Conservation (phyloP, 2,329 filamentous ascomycete species). For the Diaporthe sp. region DNA sequence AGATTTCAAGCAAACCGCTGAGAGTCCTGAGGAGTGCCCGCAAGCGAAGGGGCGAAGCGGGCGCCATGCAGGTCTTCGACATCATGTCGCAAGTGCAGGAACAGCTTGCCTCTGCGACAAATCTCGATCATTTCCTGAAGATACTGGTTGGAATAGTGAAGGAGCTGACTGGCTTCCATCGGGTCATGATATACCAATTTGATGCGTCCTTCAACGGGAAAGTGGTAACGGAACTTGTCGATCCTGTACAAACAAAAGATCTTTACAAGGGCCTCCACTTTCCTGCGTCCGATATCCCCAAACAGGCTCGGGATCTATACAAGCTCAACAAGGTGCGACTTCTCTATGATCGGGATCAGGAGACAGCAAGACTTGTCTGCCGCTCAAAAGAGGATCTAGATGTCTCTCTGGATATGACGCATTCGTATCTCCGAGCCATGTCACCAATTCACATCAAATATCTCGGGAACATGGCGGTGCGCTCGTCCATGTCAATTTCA, state of each 20-base stretch:
- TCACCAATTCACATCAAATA: conserved; percentile 93
- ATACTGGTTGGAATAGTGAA: conserved; percentile 88
- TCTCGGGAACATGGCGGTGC: conserved; percentile 87
- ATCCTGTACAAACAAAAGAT: conserved; percentile 83
- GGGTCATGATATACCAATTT: conserved; percentile 94
- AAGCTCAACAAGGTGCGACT: conserved; percentile 90
- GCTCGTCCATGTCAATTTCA: conserved; percentile 95
- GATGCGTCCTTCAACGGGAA: conserved; percentile 85
- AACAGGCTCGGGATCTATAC: conserved; percentile 89
- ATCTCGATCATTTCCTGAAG: conserved; percentile 80
- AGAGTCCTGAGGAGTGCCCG: conserved; percentile 81
- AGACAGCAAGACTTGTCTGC: conserved; percentile 86
- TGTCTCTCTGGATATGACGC: conserved; percentile 83
- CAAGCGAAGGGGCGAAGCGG: conserved; percentile 81
- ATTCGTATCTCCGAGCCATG: conserved; percentile 88
- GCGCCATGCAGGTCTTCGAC: conserved; percentile 90
- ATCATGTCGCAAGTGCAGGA: conserved; percentile 94
- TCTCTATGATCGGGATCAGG: conserved; percentile 85
- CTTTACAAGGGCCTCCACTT: conserved; percentile 91
- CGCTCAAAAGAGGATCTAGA: conserved; percentile 80
- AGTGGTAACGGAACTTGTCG: conserved; percentile 88
- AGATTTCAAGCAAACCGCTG: conserved; percentile 81
- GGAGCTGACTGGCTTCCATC: conserved; percentile 90
- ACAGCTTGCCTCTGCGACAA: conserved; percentile 80
- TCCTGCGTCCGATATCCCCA: conserved; percentile 87